phyloP scores from a whole-genome alignment of 768 basidiomycete species.

The Cystobasidium tubakii region DNA sequence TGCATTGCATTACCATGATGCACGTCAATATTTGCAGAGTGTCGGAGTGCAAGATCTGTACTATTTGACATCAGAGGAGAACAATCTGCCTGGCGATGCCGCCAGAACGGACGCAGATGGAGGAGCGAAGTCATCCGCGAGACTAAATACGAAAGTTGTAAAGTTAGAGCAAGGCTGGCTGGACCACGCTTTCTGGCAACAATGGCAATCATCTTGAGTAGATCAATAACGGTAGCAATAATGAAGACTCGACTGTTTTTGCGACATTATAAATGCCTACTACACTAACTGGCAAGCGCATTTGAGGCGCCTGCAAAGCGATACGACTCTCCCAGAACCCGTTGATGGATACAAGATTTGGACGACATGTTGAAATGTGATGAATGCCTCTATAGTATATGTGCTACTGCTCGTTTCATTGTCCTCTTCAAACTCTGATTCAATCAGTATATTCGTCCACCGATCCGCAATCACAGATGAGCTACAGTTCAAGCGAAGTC shows the following conservation, averaged over 20 bases:
- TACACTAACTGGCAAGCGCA: not conserved
- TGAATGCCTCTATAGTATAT: not conserved
- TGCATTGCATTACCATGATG: constrained; percentile 71
- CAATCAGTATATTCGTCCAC: constrained; percentile 44
- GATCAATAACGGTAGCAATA: not conserved
- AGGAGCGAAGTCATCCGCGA: not conserved
- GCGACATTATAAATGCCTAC: not conserved
- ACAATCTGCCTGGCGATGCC: constrained; percentile 1
- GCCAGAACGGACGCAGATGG: not conserved
- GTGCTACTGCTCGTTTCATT: not conserved
- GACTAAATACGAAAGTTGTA: not conserved
- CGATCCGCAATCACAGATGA: constrained; percentile 51
- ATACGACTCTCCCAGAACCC: not conserved
- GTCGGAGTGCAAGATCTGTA: constrained; percentile 57
- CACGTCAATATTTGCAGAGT: constrained; percentile 61
- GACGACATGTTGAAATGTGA: constrained; percentile 4
- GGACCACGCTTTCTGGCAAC: constrained; percentile 5
- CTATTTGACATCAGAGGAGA: constrained; percentile 45
- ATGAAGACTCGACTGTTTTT: not conserved
- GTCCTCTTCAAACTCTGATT: not conserved
- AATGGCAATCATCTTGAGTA: not conserved
- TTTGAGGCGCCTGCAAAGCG: not conserved
- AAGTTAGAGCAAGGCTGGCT: constrained; percentile 5
- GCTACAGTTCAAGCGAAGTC: constrained; percentile 18
- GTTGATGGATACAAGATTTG: constrained; percentile 4